Percentiles rank a stretch among this genome's conserved stretches.
These are phyloP conservation scores for Pythium pyrilobum DNA, from an alignment of 352 stramenopile genomes.

Conservation along the genomic window DNA sequence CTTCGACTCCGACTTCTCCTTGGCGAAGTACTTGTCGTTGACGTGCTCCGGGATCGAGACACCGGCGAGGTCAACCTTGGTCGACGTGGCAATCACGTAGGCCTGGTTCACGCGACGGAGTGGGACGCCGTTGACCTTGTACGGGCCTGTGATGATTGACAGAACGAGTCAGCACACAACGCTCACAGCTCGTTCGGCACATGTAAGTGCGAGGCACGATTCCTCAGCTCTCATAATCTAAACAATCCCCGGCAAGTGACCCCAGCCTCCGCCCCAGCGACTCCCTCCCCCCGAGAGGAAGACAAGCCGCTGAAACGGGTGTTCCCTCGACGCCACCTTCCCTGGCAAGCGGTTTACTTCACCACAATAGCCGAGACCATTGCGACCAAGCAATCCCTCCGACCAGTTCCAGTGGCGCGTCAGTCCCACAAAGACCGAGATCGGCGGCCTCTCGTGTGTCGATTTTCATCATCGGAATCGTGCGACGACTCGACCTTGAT, in stretches of 20 bases:
- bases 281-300: background rate
- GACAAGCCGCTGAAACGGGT: background rate
- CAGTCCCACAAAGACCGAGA: slow-evolving; percentile 1
- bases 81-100: slow-evolving; percentile 98
- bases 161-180: background rate
- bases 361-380: slow-evolving; percentile 2
- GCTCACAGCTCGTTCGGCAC: no score
- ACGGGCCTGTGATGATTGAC: slow-evolving; percentile 56
- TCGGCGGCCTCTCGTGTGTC: slow-evolving; percentile 26
- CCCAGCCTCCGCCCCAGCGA: background rate
- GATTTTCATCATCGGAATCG: slow-evolving; percentile 30
- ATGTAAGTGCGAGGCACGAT: slow-evolving; percentile 11
- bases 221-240: slow-evolving; percentile 65
- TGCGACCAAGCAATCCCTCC: background rate
- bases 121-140: slow-evolving; percentile 97
- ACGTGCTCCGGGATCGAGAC: slow-evolving; percentile 91
- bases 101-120: slow-evolving; percentile 96
- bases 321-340: slow-evolving; percentile 5
- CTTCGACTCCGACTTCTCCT: slow-evolving; percentile 85
- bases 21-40: slow-evolving; percentile 97
- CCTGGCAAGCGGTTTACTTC: background rate
- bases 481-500: no score
- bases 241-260: slow-evolving; percentile 23
- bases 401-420: background rate
- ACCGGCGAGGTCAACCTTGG: slow-evolving; percentile 93